Evolutionary conservation across 331 rosid genomes (phyloP).

Genomic region (Phaseolus coccineus): DNA sequence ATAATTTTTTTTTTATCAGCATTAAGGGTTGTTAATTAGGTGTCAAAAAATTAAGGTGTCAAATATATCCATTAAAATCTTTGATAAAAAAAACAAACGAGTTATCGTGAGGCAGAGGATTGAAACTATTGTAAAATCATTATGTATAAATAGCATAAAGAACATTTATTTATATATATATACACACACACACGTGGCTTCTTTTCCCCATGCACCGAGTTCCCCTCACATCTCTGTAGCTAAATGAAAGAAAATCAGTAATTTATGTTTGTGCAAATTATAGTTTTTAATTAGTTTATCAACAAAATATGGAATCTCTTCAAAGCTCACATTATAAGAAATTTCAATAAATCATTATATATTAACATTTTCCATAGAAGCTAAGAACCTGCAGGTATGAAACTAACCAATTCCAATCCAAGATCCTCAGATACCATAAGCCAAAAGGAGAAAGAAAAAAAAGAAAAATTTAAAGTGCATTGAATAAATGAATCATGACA

Average conservation of each 20-base stretch:
- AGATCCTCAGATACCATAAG: slow-evolving; percentile 6
- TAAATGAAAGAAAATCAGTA: not conserved
- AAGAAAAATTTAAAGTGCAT: not conserved
- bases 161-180: too few relatives aligned
- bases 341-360: not conserved
- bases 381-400: not conserved
- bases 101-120: too few relatives aligned
- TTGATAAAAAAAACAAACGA: too few relatives aligned
- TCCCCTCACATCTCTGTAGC: not conserved
- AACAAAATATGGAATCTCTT: not conserved
- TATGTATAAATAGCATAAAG: too few relatives aligned
- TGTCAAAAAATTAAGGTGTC: too few relatives aligned
- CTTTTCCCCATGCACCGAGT: not conserved
- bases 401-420: not conserved
- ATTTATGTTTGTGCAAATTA: not conserved
- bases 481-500: not conserved
- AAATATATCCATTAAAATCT: too few relatives aligned
- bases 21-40: too few relatives aligned
- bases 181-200: not conserved
- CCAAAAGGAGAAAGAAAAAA: not conserved
- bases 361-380: not conserved
- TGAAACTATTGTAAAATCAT: too few relatives aligned
- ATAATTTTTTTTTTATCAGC: too few relatives aligned
- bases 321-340: not conserved
- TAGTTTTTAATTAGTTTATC: not conserved